These are phyloP conservation scores for Fraxinus quadrangulata DNA, from an alignment of 257 asterid species.

Conservation along the genomic window DNA sequence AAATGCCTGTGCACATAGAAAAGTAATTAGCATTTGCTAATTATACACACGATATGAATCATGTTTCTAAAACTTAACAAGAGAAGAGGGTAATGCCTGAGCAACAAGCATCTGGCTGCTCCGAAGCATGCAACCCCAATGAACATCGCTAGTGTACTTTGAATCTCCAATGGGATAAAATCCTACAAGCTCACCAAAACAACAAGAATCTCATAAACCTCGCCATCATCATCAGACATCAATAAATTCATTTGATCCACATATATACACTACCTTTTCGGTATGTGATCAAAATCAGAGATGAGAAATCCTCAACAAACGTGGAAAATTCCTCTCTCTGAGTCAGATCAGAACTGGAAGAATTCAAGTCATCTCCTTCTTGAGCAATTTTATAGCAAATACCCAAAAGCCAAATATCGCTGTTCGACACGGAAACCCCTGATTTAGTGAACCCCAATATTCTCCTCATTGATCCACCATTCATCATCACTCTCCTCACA, in stretches of 20 bases:
- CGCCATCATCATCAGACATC: neutral
- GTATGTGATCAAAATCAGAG: conserved; percentile 77
- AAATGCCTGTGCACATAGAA: conserved; percentile 57
- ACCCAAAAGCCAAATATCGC: conserved; percentile 95
- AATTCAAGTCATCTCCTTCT: conserved; percentile 56
- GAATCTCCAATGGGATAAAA: conserved; percentile 74
- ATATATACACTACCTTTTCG: conserved; percentile 63
- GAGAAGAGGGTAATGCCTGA: conserved; percentile 54
- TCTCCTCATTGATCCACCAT: conserved; percentile 86
- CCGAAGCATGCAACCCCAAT: conserved; percentile 99
- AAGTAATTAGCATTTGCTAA: conserved; percentile 19
- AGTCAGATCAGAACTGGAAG: conserved; percentile 53
- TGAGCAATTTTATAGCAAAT: conserved; percentile 67
- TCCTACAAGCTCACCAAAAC: conserved; percentile 45
- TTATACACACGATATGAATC: neutral
- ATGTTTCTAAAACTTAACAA: conserved; percentile 8
- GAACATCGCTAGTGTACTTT: conserved; percentile 79
- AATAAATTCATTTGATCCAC: conserved; percentile 3
- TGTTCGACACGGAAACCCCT: conserved; percentile 51
- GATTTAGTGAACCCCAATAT: conserved; percentile 61
- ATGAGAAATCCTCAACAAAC: conserved; percentile 91
- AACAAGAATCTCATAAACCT: conserved; percentile 12
- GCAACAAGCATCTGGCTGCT: conserved; percentile 99
- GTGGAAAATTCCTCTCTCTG: conserved; percentile 87
- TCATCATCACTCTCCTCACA: conserved; percentile 71